Base-by-base conservation (phyloP, 2,329 filamentous ascomycete species). In the Neonectria coccinea region DNA sequence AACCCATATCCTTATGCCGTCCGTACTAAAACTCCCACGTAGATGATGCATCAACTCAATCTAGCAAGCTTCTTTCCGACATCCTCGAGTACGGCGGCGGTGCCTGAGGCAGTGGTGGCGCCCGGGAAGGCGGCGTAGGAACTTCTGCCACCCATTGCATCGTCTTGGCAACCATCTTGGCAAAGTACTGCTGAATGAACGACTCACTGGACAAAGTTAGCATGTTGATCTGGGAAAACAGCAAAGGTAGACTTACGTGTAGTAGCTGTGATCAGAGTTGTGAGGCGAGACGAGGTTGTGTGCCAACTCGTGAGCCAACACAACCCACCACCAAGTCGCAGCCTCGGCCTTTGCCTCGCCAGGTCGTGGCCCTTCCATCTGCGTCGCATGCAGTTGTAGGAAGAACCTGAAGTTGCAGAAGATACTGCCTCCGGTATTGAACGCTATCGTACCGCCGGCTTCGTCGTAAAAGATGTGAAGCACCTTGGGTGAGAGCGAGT, bases 351-450 rank as follows among this genome's bases (percentile, higher is more conserved):
- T 88, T 16, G 82, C 86, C 58, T 84, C 80, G 2, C 77, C 77
- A 25, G 52, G 75, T 22, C 56, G 70, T 47, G 22, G 77, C 53
- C 62, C 80, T 53, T 68, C 73, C 52, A 88, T 77, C 67, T 83
- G 78, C 14, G 80, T 74, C 48, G 88, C 83, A 74, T 98, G 95
- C 33, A 97, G 80, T 74, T 95, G 89, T 65, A 91, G 80, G 77
- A 94, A 98, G 82, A 93, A 97, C 18, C 92, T 86, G 68, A 97
- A 86, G 75, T 99, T 99, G 84, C 94, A 97, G 82, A 98, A 99
- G 31, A 99, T 87, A 73, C 91, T 93, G 41, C 95, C 94, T 42
- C 86, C 88, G 9, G 88, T 87, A 77, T 99, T 99, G 84, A 99
- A 99, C 0, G 95, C 96, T 67, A 99, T 97, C 0, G 93, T 94